Evolutionary conservation across 2,329 filamentous ascomycete genomes (phyloP), one percentile per base, ranked within the genome.

Genomic region (Aspergillus novoparasiticus): DNA sequence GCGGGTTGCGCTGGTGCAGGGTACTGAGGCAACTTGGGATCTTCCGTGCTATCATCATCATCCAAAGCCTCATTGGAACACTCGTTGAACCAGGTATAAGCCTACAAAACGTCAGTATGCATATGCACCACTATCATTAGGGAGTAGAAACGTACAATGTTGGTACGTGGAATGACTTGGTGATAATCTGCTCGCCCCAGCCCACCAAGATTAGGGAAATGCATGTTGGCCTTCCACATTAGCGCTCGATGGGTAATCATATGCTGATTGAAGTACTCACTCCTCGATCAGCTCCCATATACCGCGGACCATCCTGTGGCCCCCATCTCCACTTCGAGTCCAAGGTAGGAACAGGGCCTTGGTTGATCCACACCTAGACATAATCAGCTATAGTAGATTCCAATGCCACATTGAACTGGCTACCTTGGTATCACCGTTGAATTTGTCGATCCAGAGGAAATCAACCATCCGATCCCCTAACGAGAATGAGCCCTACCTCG

Each of bases 131-230:
- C 9, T 19, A 26, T 50, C 26, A 30, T 50, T 5, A 50, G 3
- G 26, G 16, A 19, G 8, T 50, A 4, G 28, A 72, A 60, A 43
- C 71, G 70, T 1, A 67, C 64, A 69, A 70, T 30, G 78, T 68
- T 28, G n/a, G 58, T 53, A 28, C 67, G 58, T 14, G 64, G 65
- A 51, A 69, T 56, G 3, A 69, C 30, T 5, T 28, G 26, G 53
- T 57, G 45, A 46, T 65, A 55, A 21, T 64, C 10, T 3, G 50
- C 50, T 5, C 50, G 14, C 23, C 28, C 28, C 19, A 53, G 30
- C 30, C 30, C 50, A 53, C 50, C 50, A 12, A 53, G 19, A 12
- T 53, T 34, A 28, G 50, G 50, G 28, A 34, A 53, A 34, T 32
- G 50, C 50, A 53, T 53, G 30, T 53, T 53, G 6, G 50, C 50